Conservation (phyloP, 1,284 basidiomycete species). For the Leccinum insolens region DNA sequence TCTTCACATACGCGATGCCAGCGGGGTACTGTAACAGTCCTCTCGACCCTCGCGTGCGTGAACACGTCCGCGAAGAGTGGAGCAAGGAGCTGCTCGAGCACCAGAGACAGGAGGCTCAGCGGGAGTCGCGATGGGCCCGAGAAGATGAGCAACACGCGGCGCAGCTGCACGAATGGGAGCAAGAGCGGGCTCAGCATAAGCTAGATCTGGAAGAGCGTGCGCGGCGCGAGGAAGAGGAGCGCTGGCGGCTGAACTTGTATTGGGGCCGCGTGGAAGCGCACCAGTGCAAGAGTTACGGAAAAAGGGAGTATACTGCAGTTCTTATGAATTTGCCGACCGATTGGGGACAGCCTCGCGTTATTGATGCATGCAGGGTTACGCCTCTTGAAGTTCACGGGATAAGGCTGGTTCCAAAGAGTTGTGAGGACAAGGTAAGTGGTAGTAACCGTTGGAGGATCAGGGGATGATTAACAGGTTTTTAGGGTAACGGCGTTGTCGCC, state of each 20-base stretch:
- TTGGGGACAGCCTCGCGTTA: slow-evolving; percentile 9
- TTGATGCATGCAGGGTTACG: slow-evolving; percentile 28
- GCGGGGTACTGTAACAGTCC: neutral
- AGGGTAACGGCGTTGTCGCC: slow-evolving; percentile 20
- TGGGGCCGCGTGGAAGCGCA: neutral
- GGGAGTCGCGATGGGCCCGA: neutral
- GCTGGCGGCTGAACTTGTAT: neutral
- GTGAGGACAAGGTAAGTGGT: slow-evolving; percentile 27
- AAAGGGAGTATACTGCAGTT: neutral
- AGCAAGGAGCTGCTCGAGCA: neutral
- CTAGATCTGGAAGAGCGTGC: neutral
- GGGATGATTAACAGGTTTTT: neutral
- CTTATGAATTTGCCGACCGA: slow-evolving; percentile 25
- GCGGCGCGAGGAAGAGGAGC: neutral
- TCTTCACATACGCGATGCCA: neutral
- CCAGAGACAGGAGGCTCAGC: neutral
- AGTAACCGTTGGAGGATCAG: neutral
- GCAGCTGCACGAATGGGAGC: neutral
- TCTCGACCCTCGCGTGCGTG: neutral
- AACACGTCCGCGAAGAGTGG: neutral
- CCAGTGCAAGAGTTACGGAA: neutral
- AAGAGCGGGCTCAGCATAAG: neutral
- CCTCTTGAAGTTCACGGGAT: slow-evolving; percentile 31
- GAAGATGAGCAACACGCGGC: neutral
- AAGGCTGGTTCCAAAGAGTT: slow-evolving; percentile 20